A percentile compares a stretch with the other conserved stretches of the same genome.
Evolutionary conservation across 75 land plant genomes (phyloP).

Genomic region (Cryptomeria japonica): DNA sequence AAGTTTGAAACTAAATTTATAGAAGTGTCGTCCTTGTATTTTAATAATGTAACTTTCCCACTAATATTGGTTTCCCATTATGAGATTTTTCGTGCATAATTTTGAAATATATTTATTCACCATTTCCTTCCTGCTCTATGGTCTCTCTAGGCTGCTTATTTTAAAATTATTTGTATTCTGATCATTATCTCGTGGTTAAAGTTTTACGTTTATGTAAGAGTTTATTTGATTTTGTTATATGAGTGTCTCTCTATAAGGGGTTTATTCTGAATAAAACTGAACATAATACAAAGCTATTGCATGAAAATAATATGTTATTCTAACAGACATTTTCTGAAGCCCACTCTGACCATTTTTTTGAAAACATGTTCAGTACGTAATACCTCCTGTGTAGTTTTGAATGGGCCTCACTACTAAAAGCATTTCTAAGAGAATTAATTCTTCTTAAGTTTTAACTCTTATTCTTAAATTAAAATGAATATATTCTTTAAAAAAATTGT

Average conservation of each 20-base stretch:
- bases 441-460: not conserved
- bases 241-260: not conserved
- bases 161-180: not conserved
- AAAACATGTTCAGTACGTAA: not conserved
- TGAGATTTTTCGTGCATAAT: not conserved
- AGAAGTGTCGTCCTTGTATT: not conserved
- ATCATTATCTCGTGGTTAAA: not conserved
- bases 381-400: too few relatives aligned
- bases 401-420: not conserved
- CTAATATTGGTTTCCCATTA: not conserved
- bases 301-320: not conserved
- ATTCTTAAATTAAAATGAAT: not conserved
- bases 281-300: not conserved
- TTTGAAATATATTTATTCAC: not conserved
- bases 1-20: not conserved
- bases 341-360: not conserved
- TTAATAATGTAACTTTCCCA: not conserved
- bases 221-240: not conserved
- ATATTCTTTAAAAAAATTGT: not conserved
- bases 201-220: not conserved
- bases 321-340: not conserved
- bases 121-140: not conserved
- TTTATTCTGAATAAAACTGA: not conserved
- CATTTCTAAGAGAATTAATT: not conserved
- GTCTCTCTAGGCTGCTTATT: not conserved